phyloP scores from a whole-genome alignment of 257 asterid species.

The Salvia hispanica region DNA sequence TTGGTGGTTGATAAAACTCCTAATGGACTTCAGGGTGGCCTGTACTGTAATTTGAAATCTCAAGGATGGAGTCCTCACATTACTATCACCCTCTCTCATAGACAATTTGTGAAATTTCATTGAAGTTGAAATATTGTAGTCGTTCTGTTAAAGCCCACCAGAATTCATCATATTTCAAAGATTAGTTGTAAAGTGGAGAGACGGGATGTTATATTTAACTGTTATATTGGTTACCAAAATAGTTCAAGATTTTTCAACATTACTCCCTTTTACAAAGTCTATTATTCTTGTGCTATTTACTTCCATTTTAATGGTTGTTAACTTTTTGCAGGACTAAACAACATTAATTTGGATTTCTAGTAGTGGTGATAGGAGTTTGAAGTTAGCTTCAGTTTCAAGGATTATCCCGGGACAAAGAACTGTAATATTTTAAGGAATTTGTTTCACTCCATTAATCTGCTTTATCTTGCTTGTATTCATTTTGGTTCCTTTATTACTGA shows the following conservation, averaged over 20 bases:
- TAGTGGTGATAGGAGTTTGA: conserved; percentile 79
- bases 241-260: conserved; percentile 11
- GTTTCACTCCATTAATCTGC: conserved; percentile 26
- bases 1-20: conserved; percentile 16
- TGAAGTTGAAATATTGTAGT: conserved; percentile 10
- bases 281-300: conserved; percentile 9
- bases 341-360: conserved; percentile 83
- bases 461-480: conserved; percentile 3
- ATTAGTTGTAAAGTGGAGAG: conserved; percentile 21
- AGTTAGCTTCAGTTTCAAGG: conserved; percentile 74
- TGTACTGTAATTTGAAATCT: not conserved
- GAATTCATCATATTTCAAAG: conserved; percentile 1
- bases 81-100: conserved; percentile 3
- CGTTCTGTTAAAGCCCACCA: conserved; percentile 6
- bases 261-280: conserved; percentile 8
- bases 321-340: conserved; percentile 62
- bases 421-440: conserved; percentile 45
- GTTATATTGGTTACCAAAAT: conserved; percentile 4
- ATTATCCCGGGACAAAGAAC: conserved; percentile 97
- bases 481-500: conserved; percentile 15
- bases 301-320: conserved; percentile 29
- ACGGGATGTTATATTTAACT: conserved; percentile 18
- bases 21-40: not conserved
- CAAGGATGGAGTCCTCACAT: not conserved
- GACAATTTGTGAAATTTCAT: not conserved